These are phyloP conservation scores for Aspergillus awamori DNA, from an alignment of 2,329 filamentous ascomycete genomes.

Conservation along the genomic window DNA sequence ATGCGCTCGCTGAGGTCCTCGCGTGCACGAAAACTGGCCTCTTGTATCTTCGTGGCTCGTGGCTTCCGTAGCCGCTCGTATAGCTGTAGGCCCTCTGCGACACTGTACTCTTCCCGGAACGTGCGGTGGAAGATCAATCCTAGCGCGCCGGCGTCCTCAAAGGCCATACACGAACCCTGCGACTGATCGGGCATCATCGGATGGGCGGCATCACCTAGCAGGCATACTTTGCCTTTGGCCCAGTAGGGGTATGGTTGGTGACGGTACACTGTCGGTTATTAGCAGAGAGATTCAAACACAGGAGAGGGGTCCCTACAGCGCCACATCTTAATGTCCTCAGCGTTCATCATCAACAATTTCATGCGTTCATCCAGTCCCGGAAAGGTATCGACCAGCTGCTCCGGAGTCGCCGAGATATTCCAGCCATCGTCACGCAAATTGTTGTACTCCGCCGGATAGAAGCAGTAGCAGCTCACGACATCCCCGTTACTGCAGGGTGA, in stretches of 20 bases:
- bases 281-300: background rate
- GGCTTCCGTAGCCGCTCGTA: constrained; percentile 35
- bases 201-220: constrained; percentile 38
- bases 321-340: constrained; percentile 33
- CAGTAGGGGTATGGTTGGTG: constrained; percentile 35
- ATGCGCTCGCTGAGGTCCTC: constrained; percentile 35
- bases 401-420: constrained; percentile 25
- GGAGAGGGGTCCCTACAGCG: constrained; percentile 17
- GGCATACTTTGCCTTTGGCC: constrained; percentile 30
- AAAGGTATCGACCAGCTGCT: constrained; percentile 29
- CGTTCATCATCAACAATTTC: constrained; percentile 26
- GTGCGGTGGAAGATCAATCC: constrained; percentile 39
- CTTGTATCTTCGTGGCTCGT: constrained; percentile 35
- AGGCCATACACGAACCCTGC: constrained; percentile 43
- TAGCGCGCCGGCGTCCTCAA: constrained; percentile 46
- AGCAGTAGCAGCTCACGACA: constrained; percentile 46
- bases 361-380: constrained; percentile 26
- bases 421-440: constrained; percentile 30
- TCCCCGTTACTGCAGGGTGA: constrained; percentile 43
- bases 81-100: constrained; percentile 26
- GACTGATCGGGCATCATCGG: constrained; percentile 39
- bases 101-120: constrained; percentile 23
- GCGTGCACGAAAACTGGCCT: constrained; percentile 30
- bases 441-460: constrained; percentile 32
- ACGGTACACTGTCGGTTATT: constrained; percentile 22